Conservation (phyloP, 768 basidiomycete genomes). For the Russula compacta region DNA sequence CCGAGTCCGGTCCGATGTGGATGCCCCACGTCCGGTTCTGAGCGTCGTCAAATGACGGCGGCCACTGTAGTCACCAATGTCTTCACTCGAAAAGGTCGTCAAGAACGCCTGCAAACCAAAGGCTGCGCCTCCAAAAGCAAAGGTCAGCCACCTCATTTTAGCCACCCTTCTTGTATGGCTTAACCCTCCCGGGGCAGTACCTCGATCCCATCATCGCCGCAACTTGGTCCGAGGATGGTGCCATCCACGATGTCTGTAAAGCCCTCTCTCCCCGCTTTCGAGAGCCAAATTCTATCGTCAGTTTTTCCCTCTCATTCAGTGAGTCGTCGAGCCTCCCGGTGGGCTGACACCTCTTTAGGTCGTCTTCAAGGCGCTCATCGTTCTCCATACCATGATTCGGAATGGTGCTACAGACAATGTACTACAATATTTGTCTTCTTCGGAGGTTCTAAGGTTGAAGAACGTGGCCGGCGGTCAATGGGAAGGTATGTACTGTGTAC, state of each 20-base stretch:
- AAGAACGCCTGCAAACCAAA: constrained; percentile 98
- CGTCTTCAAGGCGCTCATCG: constrained; percentile 96
- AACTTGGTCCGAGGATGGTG: constrained; percentile 94
- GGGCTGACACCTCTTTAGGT: constrained; percentile 41
- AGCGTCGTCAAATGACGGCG: not conserved
- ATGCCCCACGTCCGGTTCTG: not conserved
- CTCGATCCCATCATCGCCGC: constrained; percentile 93
- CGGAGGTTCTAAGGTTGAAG: constrained; percentile 71
- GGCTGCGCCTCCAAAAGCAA: constrained; percentile 89
- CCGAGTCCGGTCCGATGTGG: not conserved
- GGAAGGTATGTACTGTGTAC: constrained; percentile 55
- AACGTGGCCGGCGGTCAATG: constrained; percentile 77
- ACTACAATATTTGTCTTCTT: constrained; percentile 69
- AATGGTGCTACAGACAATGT: constrained; percentile 95
- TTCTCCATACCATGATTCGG: constrained; percentile 93
- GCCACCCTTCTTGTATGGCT: not conserved
- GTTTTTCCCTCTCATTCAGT: constrained; percentile 25
- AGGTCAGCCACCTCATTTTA: constrained; percentile 40
- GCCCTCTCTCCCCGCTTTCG: constrained; percentile 76
- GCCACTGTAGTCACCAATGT: constrained; percentile 34
- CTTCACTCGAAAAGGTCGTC: constrained; percentile 84
- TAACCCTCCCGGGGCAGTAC: constrained; percentile 46
- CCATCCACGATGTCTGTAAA: constrained; percentile 87
- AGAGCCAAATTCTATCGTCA: constrained; percentile 85
- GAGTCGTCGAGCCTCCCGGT: not conserved